Percentiles rank a stretch among this genome's conserved stretches.
Conservation (phyloP, 495 filamentous ascomycete species). For the Aspergillus baeticus region DNA sequence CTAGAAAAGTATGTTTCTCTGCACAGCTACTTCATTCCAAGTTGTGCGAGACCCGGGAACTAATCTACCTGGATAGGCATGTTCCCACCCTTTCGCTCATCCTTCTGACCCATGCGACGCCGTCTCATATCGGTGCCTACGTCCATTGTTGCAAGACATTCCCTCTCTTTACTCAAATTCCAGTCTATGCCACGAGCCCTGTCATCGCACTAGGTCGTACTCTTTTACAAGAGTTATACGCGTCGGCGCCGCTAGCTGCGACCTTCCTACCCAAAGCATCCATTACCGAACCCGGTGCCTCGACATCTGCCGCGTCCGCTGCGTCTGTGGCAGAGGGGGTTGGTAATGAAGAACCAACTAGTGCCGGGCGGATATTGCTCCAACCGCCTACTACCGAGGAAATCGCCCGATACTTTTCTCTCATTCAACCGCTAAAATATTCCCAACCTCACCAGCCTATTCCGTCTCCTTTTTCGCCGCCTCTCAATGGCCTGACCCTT, state of each 20-base stretch:
- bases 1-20: constrained; percentile 72
- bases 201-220: constrained; percentile 92
- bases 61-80: constrained; percentile 56
- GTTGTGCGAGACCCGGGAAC: neutral
- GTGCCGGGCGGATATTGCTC: constrained; percentile 59
- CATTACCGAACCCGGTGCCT: constrained; percentile 62
- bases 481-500: constrained; percentile 87
- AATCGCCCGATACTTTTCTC: constrained; percentile 85
- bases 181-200: constrained; percentile 92
- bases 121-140: constrained; percentile 86
- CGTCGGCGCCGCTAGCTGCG: constrained; percentile 80
- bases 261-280: constrained; percentile 71
- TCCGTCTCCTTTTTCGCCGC: constrained; percentile 81
- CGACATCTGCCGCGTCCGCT: constrained; percentile 43
- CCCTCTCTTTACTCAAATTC: constrained; percentile 86
- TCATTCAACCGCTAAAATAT: constrained; percentile 95
- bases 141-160: constrained; percentile 97
- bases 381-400: constrained; percentile 82
- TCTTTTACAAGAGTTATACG: constrained; percentile 87
- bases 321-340: constrained; percentile 24
- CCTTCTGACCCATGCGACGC: constrained; percentile 90
- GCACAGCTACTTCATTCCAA: neutral
- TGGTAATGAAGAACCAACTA: constrained; percentile 24
- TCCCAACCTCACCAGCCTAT: constrained; percentile 90
- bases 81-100: constrained; percentile 88